These are phyloP conservation scores for Coemansia sp. DNA, from an alignment of 192 early-diverging fungal genomes.

Conservation along the genomic window DNA sequence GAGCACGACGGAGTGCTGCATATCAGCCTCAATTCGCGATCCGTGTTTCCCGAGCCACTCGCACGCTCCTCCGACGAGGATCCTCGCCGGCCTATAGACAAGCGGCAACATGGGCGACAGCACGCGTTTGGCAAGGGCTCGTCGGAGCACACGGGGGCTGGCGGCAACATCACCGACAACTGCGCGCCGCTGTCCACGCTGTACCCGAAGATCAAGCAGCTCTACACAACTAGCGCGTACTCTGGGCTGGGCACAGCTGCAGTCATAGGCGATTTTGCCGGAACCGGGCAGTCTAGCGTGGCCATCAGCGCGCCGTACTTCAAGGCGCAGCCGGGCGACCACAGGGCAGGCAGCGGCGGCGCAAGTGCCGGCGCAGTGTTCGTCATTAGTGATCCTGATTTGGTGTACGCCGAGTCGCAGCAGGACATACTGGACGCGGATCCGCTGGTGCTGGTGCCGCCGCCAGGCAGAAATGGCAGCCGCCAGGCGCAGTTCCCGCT, in stretches of 20 bases:
- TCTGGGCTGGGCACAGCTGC: constrained; percentile 68
- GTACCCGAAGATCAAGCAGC: constrained; percentile 48
- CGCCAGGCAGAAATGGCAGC: constrained; percentile 15
- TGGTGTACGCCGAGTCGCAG: constrained; percentile 16
- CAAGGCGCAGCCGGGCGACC: constrained; percentile 1
- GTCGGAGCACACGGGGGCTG: not conserved
- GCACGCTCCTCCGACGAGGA: not conserved
- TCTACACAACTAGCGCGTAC: constrained; percentile 57
- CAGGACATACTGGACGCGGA: constrained; percentile 57
- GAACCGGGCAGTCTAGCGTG: constrained; percentile 60
- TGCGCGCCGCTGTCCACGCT: constrained; percentile 43
- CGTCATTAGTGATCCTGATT: constrained; percentile 20
- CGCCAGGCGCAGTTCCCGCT: constrained; percentile 29
- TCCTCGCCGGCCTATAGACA: not conserved
- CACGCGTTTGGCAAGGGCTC: constrained; percentile 14
- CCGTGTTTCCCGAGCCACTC: not conserved
- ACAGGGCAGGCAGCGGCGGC: not conserved
- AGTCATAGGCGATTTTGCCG: constrained; percentile 73
- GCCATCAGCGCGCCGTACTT: constrained; percentile 71
- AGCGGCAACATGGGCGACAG: constrained; percentile 2
- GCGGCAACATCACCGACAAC: not conserved
- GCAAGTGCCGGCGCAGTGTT: constrained; percentile 60
- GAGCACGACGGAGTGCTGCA: constrained; percentile 15
- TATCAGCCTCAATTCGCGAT: constrained; percentile 8
- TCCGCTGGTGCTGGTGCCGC: constrained; percentile 22